phyloP scores from a whole-genome alignment of 2,329 filamentous ascomycete genomes.

The Arachnomyces sp. region DNA sequence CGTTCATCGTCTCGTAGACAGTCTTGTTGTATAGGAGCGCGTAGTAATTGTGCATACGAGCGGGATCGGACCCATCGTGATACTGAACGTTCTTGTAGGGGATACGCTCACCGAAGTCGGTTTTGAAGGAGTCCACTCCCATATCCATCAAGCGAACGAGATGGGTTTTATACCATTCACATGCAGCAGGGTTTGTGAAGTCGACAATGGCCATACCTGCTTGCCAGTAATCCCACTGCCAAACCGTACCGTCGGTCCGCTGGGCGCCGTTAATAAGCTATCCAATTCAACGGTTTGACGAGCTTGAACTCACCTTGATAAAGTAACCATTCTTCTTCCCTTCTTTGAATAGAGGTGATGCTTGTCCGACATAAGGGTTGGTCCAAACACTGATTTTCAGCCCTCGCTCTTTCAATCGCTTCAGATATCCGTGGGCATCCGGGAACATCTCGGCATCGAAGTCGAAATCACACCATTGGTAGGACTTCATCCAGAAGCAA shows the following conservation, averaged over 20 bases:
- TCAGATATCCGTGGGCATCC: conserved; percentile 58
- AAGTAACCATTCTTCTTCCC: conserved; percentile 59
- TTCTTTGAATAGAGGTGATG: conserved; percentile 57
- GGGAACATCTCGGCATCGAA: conserved; percentile 64
- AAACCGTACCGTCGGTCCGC: conserved; percentile 61
- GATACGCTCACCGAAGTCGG: conserved; percentile 68
- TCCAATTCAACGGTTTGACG: not conserved
- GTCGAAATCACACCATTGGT: conserved; percentile 67
- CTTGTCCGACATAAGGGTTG: conserved; percentile 66
- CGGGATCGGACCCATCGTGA: conserved; percentile 54
- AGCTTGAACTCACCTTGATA: conserved; percentile 41
- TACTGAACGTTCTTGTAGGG: conserved; percentile 59
- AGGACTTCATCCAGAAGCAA: conserved; percentile 70
- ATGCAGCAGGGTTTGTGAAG: conserved; percentile 64
- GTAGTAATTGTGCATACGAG: conserved; percentile 70
- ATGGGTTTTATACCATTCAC: conserved; percentile 56
- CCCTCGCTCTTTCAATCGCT: conserved; percentile 55
- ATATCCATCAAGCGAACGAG: conserved; percentile 58
- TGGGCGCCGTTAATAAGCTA: conserved; percentile 5
- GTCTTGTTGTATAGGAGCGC: conserved; percentile 65
- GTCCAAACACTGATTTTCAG: conserved; percentile 70
- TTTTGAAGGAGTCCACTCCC: conserved; percentile 67
- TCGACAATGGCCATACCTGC: conserved; percentile 68
- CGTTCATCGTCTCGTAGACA: conserved; percentile 59
- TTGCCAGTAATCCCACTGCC: conserved; percentile 73